These are phyloP conservation scores for Hemisphaericaspora xylofermentans DNA, from an alignment of 1,139 yeast species.

Conservation along the genomic window DNA sequence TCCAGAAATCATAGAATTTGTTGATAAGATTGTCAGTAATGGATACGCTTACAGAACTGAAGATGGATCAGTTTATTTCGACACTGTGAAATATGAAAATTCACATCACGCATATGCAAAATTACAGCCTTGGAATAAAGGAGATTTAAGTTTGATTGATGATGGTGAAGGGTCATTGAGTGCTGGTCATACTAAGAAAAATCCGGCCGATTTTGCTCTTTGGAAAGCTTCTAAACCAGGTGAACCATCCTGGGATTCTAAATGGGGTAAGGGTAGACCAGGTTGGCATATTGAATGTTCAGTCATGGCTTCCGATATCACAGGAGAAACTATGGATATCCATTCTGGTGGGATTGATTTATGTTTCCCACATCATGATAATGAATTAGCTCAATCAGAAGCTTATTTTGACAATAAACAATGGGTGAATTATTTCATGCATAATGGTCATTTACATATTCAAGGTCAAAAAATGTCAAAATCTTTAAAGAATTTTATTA, in stretches of 20 bases:
- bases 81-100: constrained; percentile 77
- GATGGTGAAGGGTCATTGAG: constrained; percentile 95
- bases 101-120: constrained; percentile 86
- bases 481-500: constrained; percentile 89
- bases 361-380: constrained; percentile 99
- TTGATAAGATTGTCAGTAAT: constrained; percentile 66
- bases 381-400: constrained; percentile 95
- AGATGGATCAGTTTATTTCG: constrained; percentile 95
- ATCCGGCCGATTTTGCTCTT: constrained; percentile 85
- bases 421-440: constrained; percentile 96
- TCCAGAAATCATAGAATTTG: constrained; percentile 85
- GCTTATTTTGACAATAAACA: constrained; percentile 86
- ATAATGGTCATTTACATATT: constrained; percentile 95
- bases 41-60: constrained; percentile 82
- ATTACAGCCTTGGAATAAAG: constrained; percentile 97
- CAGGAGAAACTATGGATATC: constrained; percentile 83
- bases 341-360: constrained; percentile 97
- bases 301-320: constrained; percentile 92
- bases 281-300: constrained; percentile 99
- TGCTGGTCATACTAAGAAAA: constrained; percentile 57
- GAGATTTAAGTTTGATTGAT: constrained; percentile 76
- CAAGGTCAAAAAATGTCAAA: constrained; percentile 99
- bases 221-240: constrained; percentile 98
- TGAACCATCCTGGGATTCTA: constrained; percentile 93
- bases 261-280: constrained; percentile 98